Percentiles rank a stretch among this genome's conserved stretches.
Evolutionary conservation across 345 rosid species (phyloP).

Genomic region (Turritis glabra): DNA sequence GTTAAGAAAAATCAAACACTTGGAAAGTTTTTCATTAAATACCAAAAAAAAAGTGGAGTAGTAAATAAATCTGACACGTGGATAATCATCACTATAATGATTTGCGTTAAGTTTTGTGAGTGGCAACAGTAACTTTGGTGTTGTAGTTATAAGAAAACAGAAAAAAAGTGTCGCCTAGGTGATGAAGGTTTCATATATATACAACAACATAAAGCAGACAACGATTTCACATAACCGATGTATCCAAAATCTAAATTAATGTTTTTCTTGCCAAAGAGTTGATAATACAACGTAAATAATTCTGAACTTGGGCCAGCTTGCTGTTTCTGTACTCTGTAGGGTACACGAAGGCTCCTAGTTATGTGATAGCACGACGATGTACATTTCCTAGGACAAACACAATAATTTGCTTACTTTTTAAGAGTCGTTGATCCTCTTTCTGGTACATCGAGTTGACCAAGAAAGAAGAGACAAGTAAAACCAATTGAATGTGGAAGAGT

Average conservation of each 20-base stretch:
- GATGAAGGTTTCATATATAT: background rate
- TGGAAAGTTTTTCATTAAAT: background rate
- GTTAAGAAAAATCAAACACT: background rate
- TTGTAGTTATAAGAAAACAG: background rate
- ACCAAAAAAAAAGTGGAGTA: background rate
- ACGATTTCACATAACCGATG: background rate
- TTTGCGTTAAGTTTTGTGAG: no score
- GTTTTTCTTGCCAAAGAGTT: no score
- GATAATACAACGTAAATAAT: no score
- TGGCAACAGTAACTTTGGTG: background rate
- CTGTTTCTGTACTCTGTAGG: no score
- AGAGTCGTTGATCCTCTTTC: no score
- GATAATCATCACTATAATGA: background rate
- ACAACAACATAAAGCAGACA: background rate
- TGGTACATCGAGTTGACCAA: no score
- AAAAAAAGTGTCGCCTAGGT: background rate
- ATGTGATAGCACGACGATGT: no score
- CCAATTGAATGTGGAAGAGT: no score
- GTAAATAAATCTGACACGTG: background rate
- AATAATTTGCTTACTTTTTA: no score
- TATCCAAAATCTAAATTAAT: background rate
- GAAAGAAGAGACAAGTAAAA: no score
- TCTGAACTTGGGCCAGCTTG: background rate
- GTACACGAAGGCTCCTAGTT: no score
- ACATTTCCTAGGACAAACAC: no score